phyloP scores from a whole-genome alignment of 2,329 filamentous ascomycete genomes.

The Colletotrichum endophyticum region DNA sequence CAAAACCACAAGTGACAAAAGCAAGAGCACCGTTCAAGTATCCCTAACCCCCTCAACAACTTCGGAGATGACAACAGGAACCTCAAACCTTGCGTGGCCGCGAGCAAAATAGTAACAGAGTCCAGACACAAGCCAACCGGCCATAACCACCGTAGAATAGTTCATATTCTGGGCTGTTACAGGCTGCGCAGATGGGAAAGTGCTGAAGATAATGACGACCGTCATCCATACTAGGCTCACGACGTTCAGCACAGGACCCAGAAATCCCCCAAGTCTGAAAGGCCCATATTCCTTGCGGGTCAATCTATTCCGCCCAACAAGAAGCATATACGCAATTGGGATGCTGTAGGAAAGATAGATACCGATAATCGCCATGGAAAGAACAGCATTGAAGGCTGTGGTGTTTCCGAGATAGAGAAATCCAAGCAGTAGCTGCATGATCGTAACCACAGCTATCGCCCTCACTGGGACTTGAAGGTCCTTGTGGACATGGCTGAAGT shows the following conservation, averaged over 20 bases:
- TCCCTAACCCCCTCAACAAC: not conserved
- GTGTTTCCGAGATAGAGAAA: constrained; percentile 44
- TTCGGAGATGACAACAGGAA: constrained; percentile 21
- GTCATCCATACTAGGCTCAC: constrained; percentile 47
- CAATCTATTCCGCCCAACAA: constrained; percentile 34
- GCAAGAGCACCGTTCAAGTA: not conserved
- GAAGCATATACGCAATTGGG: constrained; percentile 39
- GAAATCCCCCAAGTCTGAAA: constrained; percentile 32
- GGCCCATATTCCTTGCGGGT: constrained; percentile 22
- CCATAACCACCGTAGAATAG: constrained; percentile 47
- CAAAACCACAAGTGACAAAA: not conserved
- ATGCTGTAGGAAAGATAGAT: constrained; percentile 48
- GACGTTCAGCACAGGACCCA: constrained; percentile 41
- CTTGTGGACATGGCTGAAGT: constrained; percentile 38
- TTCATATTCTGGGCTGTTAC: constrained; percentile 50
- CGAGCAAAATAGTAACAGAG: constrained; percentile 32
- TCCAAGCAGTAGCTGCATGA: constrained; percentile 31
- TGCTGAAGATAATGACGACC: constrained; percentile 48
- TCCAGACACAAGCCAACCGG: constrained; percentile 40
- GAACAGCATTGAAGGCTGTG: constrained; percentile 44
- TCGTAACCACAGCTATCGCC: constrained; percentile 25
- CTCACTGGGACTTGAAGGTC: constrained; percentile 37
- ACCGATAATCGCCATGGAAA: constrained; percentile 45
- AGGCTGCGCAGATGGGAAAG: constrained; percentile 44
- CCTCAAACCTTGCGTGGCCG: constrained; percentile 28